phyloP scores from a whole-genome alignment of 1,284 basidiomycete species.

The Cryptococcus sp. region DNA sequence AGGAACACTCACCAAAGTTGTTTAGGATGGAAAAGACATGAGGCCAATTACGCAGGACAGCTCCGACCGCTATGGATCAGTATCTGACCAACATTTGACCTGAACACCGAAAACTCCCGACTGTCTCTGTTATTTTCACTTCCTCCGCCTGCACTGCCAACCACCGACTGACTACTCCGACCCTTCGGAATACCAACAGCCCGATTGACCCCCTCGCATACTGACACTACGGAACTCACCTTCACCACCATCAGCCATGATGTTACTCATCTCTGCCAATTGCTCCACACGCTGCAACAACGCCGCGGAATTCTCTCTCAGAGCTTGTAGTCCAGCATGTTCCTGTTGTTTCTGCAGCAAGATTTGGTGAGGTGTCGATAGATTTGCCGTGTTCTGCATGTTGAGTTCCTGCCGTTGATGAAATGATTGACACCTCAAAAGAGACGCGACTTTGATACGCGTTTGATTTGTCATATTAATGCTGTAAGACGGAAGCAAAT shows the following conservation, averaged over 20 bases:
- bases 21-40: constrained; percentile 46
- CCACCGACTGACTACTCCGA: too few relatives aligned
- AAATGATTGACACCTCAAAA: background rate
- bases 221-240: constrained; percentile 24
- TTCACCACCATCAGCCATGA: constrained; percentile 49
- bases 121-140: too few relatives aligned
- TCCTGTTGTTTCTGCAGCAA: constrained; percentile 48
- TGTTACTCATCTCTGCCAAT: constrained; percentile 42
- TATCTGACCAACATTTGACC: background rate
- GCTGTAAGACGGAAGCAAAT: background rate
- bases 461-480: background rate
- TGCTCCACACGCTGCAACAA: constrained; percentile 40
- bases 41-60: constrained; percentile 45
- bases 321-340: constrained; percentile 42
- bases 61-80: constrained; percentile 33
- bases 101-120: too few relatives aligned
- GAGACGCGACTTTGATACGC: background rate
- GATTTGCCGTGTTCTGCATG: constrained; percentile 6
- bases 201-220: background rate
- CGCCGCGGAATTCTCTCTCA: constrained; percentile 36
- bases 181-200: background rate
- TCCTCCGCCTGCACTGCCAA: too few relatives aligned
- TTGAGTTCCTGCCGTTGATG: background rate
- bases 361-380: constrained; percentile 37
- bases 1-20: constrained; percentile 34